Evolutionary conservation across 352 stramenopile genomes (phyloP).

Genomic region (Pilasporangium apinafurcum): DNA sequence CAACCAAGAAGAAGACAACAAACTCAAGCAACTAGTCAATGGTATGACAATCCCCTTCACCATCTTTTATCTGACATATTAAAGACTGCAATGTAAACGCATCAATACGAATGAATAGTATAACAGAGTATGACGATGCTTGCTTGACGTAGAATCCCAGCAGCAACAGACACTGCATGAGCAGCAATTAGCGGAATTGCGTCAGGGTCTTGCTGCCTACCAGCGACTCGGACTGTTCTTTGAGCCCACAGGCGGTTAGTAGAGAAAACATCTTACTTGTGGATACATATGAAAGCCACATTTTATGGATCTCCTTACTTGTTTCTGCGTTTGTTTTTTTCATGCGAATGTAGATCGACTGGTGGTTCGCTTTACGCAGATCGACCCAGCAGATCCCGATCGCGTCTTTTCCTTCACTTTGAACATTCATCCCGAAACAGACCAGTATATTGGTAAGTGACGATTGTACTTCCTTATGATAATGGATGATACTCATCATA

Average conservation of each 20-base stretch:
- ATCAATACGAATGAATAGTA: too few relatives aligned
- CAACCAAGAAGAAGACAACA: slow-evolving; percentile 48
- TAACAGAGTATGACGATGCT: too few relatives aligned
- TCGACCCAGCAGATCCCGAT: slow-evolving; percentile 42
- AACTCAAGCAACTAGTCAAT: slow-evolving; percentile 36
- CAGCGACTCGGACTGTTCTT: slow-evolving; percentile 63
- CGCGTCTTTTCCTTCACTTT: slow-evolving; percentile 73
- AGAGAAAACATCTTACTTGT: too few relatives aligned
- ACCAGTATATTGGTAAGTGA: slow-evolving; percentile 51
- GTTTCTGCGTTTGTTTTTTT: background rate
- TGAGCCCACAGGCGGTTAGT: slow-evolving; percentile 45
- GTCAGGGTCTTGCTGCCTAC: slow-evolving; percentile 61
- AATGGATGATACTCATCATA: background rate
- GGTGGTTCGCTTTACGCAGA: slow-evolving; percentile 60
- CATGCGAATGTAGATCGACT: slow-evolving; percentile 43
- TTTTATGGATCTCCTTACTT: background rate
- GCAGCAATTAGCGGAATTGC: slow-evolving; percentile 52
- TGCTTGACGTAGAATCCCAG: slow-evolving; percentile 35
- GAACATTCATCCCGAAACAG: slow-evolving; percentile 46
- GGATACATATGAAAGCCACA: too few relatives aligned
- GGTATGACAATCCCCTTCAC: slow-evolving; percentile 9
- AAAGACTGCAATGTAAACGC: too few relatives aligned
- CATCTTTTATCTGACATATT: too few relatives aligned
- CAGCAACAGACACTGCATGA: slow-evolving; percentile 30
- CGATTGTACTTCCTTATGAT: background rate